phyloP scores from a whole-genome alignment of 371 early-diverging fungal species.

The Actinomortierella ambigua region DNA sequence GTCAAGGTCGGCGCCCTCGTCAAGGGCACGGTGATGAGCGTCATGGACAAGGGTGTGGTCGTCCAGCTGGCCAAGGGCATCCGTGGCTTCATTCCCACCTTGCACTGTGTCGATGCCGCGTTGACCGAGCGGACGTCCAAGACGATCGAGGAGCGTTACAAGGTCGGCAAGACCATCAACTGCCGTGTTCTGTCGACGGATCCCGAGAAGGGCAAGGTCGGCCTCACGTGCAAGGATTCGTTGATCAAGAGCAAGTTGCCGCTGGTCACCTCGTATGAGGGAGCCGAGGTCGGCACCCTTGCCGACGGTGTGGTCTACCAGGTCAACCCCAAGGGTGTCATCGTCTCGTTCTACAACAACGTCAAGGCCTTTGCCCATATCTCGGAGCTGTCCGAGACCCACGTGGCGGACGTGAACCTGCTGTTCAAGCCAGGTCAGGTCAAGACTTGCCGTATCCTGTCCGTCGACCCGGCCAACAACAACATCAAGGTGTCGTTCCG shows the following conservation, averaged over 20 bases:
- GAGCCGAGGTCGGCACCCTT: conserved; percentile 59
- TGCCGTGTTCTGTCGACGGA: conserved; percentile 76
- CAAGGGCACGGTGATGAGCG: conserved; percentile 57
- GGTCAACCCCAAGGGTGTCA: conserved; percentile 68
- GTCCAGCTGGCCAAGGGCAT: conserved; percentile 69
- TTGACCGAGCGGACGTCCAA: conserved; percentile 76
- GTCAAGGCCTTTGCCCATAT: conserved; percentile 72
- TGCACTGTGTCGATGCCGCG: conserved; percentile 79
- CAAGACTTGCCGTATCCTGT: conserved; percentile 77
- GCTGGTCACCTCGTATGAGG: conserved; percentile 61
- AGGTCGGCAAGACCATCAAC: conserved; percentile 67
- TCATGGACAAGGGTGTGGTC: conserved; percentile 65
- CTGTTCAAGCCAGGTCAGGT: conserved; percentile 76
- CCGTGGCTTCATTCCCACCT: conserved; percentile 70
- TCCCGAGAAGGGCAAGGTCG: conserved; percentile 55
- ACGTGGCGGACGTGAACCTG: conserved; percentile 49
- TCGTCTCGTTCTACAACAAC: conserved; percentile 81
- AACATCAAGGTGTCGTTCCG: conserved; percentile 58
- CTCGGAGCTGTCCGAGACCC: conserved; percentile 67
- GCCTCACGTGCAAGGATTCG: conserved; percentile 80
- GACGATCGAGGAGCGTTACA: conserved; percentile 59
- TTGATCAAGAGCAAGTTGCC: conserved; percentile 77
- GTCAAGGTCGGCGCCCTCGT: conserved; percentile 72
- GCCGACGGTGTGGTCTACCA: conserved; percentile 70
- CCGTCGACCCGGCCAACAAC: conserved; percentile 56